Evolutionary conservation across 1,284 basidiomycete species (phyloP), one percentile per base, ranked within the genome.

Genomic region (Amylostereum areolatum): DNA sequence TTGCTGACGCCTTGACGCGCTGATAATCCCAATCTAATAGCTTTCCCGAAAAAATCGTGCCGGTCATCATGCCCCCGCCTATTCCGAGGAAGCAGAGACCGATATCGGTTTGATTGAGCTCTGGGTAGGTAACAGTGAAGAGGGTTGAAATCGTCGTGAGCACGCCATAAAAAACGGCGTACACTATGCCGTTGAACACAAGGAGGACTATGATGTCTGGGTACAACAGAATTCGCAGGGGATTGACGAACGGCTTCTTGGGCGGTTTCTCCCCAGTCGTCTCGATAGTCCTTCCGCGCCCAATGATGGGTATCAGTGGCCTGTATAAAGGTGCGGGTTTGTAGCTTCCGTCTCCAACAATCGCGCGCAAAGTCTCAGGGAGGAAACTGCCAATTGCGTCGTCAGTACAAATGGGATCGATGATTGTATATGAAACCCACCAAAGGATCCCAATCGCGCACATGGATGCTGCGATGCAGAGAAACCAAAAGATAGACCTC

Each of bases 401-500:
- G 8, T 12, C 9, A 44, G 12, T 27, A 10, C n/a, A 5, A 36
- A 27, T 7, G 46, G 25, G 6, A 36, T 32, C 27, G 6, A 37
- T 25, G 43, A 43, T n/a, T 25, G 46, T 7, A 44, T 31, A 37
- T 4, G 37, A 10, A 3, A 70, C 80, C 45, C 55, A 85, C 83
- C 80, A 56, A 6, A 81, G 57, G 54, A 88, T 72, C 32, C 73
- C 61, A 5, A 85, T 36, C 30, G 80, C 67, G 56, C 81, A 82
- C 4, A 69, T 54, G 1, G 71, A 77, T 5, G 83, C 72, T 0
- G 77, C 60, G 3, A 89, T 89, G 48, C 75, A 77, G 6, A 91
- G 65, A 59, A 91, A 86, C 86, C 86, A 91, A 61, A 92, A 92
- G 27, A 91, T 85, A 2, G 85, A 72, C 57, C 85, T 78, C 85